A percentile compares a stretch with the other conserved stretches of the same genome.
Evolutionary conservation across 192 early-diverging fungal genomes (phyloP).

Genomic region (Jimgerdemannia flammicorona): DNA sequence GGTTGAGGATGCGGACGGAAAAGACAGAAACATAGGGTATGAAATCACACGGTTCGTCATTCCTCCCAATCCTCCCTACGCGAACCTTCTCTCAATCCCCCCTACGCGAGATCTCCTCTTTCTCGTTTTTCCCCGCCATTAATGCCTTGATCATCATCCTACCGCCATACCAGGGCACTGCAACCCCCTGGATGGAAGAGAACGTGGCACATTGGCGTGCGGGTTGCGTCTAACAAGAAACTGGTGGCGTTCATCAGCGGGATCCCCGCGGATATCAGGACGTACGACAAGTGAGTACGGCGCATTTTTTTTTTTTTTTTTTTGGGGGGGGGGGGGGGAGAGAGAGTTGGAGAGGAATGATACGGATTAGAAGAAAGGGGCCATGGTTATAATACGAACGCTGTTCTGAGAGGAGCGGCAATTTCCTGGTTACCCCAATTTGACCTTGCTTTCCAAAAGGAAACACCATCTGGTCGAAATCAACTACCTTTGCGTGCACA

Average conservation of each 20-base stretch:
- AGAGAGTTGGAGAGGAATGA: too few relatives aligned
- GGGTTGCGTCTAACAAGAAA: conserved; percentile 71
- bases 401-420: too few relatives aligned
- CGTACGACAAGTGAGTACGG: conserved; percentile 58
- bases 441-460: neutral
- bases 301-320: conserved; percentile 1
- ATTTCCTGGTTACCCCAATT: too few relatives aligned
- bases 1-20: too few relatives aligned
- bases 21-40: too few relatives aligned
- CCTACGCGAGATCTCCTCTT: too few relatives aligned
- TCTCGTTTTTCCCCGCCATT: neutral
- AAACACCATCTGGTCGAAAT: conserved; percentile 83
- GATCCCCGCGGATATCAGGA: conserved; percentile 79
- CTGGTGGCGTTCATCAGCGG: conserved; percentile 96
- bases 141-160: neutral
- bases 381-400: too few relatives aligned
- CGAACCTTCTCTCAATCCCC: too few relatives aligned
- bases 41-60: too few relatives aligned
- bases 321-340: too few relatives aligned
- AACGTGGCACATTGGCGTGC: conserved; percentile 91
- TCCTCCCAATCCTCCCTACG: too few relatives aligned
- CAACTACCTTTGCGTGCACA: conserved; percentile 97
- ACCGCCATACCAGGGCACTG: conserved; percentile 60
- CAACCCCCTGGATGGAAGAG: conserved; percentile 89
- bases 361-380: too few relatives aligned